A percentile compares a stretch with the other conserved stretches of the same genome.
Conservation (phyloP, 176 grass and related monocot species). For the Pharus latifolius region DNA sequence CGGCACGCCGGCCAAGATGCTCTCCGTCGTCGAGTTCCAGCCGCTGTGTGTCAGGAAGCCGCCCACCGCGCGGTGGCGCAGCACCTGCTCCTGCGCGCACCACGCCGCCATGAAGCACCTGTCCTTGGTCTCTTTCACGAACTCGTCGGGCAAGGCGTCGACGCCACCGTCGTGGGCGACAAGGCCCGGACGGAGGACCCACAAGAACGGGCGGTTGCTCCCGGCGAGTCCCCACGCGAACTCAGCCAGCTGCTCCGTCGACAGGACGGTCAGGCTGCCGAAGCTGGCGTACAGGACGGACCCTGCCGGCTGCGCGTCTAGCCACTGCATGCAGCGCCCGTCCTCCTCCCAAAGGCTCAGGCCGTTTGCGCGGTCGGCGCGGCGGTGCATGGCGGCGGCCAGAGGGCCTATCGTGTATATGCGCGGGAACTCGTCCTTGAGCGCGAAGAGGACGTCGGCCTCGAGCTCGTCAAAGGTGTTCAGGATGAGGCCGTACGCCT, state of each 20-base stretch:
- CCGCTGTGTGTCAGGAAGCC: slow-evolving; percentile 56
- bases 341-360: slow-evolving; percentile 63
- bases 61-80: slow-evolving; percentile 42
- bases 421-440: slow-evolving; percentile 24
- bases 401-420: slow-evolving; percentile 37
- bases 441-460: slow-evolving; percentile 26
- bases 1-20: slow-evolving; percentile 38
- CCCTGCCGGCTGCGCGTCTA: slow-evolving; percentile 22
- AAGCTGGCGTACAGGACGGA: slow-evolving; percentile 58
- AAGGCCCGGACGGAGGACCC: slow-evolving; percentile 19
- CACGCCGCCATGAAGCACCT: slow-evolving; percentile 26
- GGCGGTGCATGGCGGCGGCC: slow-evolving; percentile 2
- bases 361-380: background rate
- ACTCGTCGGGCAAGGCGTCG: background rate
- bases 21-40: slow-evolving; percentile 61
- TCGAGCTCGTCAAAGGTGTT: slow-evolving; percentile 46
- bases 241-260: slow-evolving; percentile 13
- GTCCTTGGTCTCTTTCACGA: background rate
- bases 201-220: slow-evolving; percentile 17
- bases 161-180: slow-evolving; percentile 1
- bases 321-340: slow-evolving; percentile 30
- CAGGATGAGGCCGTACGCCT: slow-evolving; percentile 41
- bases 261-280: slow-evolving; percentile 35
- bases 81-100: slow-evolving; percentile 63
- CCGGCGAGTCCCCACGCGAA: slow-evolving; percentile 30